Base-by-base conservation (phyloP, 305 asterid genomes). In the Solanum chacoense region DNA sequence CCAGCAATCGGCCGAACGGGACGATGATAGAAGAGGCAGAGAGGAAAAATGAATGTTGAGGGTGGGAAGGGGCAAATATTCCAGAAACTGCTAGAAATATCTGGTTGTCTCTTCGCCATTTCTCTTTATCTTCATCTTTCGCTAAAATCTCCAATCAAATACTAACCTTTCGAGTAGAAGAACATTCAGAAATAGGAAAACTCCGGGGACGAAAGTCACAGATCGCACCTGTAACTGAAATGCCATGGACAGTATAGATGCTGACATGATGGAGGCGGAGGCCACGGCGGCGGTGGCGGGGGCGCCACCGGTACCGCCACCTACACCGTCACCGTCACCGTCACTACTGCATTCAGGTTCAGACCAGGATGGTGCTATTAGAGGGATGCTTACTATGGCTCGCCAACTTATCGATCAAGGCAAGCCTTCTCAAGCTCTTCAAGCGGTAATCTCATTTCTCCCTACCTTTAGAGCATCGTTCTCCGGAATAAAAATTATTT, bases 351-450 rank as follows among this genome's bases (percentile, higher is more conserved):
- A 75, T 85, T 88, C 75, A 71, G 38, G 55, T 88, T 74, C 94
- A n/a, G 93, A 90, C 87, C 93, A 91, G 11, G 67, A 88, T 86
- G 95, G 91, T 38, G 92, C 86, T 87, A 91, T 92, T 71, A 92
- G 91, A 86, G 89, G 88, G 76, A 88, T 95, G 90, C 97, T 96
- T 14, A 11, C 92, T 4, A 89, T 87, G 92, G 96, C 98, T 88
- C 98, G 98, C 90, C 96, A 92, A 38, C 93, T 95, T 86, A 85
- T 96, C 90, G 90, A 92, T 91, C 95, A 96, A 88, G 94, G 94
- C 89, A 93, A 92, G 89, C 98, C 99, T 85, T 92, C 98, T 83
- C 96, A 96, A 89, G 98, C 99, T 38, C 96, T 96, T 76, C 97
- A 96, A 87, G 97, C 93, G 94, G 98, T 96, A 92, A 92, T 13